Evolutionary conservation across 108 stramenopile genomes (phyloP), one percentile per base, ranked within the genome.

Genomic region (Skeletonema menzelii): DNA sequence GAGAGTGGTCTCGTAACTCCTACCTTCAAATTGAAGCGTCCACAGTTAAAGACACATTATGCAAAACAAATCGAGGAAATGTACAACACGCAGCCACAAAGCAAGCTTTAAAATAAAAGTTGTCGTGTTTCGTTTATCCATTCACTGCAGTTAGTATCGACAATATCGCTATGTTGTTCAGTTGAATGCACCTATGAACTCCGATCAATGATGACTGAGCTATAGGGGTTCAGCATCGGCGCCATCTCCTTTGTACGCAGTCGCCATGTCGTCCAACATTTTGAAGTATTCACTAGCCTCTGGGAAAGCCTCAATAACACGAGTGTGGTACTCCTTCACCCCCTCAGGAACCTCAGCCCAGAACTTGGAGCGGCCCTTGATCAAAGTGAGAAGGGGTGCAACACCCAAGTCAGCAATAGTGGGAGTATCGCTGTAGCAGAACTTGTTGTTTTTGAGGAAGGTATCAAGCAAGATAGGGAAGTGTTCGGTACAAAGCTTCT

Each of bases 1-100:
- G 95, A 96, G 13, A 96, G 93, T 74, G 94, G 72, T 62, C 75
- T 97, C 27, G 73, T 97, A 31, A 99, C 98, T 5, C 97, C 98
- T 8, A 97, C 98, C 7, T 91, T 95, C 77, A 99, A 99, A 77
- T 83, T 99, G 75, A 99, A 98, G 83, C 81, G 98, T 12, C 84
- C 85, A 17, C 77, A 94, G 72, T 84, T 95, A 19, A 68, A 79
- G 65, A 83, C 87, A 65, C 77, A 86, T 38, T 99, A 96, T 75
- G 61, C 86, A 27, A 82, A 84, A 27, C 72, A 87, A 58, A 96
- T 98, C 56, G 85, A 90, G 34, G 81, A 82, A 44, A 76, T 99
- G 87, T 99, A 99, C 81, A 85, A 83, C 8, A 44, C 83, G 11
- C 61, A 68, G 24, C 83, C 86, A 19, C 70, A 59, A 63, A 88